phyloP scores from a whole-genome alignment of 495 filamentous ascomycete species.

The Diplogelasinospora grovesii region DNA sequence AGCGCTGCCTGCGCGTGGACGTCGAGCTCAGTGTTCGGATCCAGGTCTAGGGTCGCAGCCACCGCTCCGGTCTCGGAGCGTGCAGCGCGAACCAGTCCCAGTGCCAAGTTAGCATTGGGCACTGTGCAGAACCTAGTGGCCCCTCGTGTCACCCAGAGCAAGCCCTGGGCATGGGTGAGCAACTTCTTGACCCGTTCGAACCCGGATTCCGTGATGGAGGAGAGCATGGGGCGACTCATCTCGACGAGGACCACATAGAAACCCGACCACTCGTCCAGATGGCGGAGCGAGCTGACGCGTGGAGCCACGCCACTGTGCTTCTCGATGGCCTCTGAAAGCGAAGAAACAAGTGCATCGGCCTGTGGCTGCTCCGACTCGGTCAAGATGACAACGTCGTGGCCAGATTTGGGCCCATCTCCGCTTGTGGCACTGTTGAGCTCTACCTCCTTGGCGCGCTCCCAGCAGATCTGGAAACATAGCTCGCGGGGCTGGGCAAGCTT shows the following conservation, averaged over 20 bases:
- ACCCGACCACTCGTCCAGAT: slow-evolving; percentile 16
- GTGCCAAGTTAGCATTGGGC: slow-evolving; percentile 30
- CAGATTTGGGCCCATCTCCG: slow-evolving; percentile 5
- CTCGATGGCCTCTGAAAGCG: slow-evolving; percentile 27
- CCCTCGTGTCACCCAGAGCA: slow-evolving; percentile 38
- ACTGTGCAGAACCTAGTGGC: slow-evolving; percentile 28
- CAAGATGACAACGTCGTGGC: slow-evolving; percentile 29
- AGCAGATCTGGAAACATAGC: slow-evolving; percentile 37
- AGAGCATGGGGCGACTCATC: slow-evolving; percentile 20
- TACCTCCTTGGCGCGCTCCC: slow-evolving; percentile 25
- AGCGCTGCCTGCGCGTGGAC: slow-evolving; percentile 19
- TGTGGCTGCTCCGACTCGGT: slow-evolving; percentile 26
- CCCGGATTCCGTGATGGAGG: slow-evolving; percentile 15
- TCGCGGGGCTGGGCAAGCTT: slow-evolving; percentile 18
- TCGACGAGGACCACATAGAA: slow-evolving; percentile 29
- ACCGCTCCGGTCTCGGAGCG: slow-evolving; percentile 29
- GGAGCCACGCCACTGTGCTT: slow-evolving; percentile 20
- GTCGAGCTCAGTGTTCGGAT: slow-evolving; percentile 22
- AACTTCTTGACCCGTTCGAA: slow-evolving; percentile 33
- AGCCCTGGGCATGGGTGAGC: slow-evolving; percentile 27
- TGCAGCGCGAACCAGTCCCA: slow-evolving; percentile 32
- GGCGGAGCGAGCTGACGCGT: slow-evolving; percentile 21
- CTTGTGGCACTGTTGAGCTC: slow-evolving; percentile 10
- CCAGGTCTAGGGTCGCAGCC: slow-evolving; percentile 30
- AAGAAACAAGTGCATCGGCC: slow-evolving; percentile 30